Base-by-base conservation (phyloP, 176 grass and related monocot species). In the Themeda triandra region DNA sequence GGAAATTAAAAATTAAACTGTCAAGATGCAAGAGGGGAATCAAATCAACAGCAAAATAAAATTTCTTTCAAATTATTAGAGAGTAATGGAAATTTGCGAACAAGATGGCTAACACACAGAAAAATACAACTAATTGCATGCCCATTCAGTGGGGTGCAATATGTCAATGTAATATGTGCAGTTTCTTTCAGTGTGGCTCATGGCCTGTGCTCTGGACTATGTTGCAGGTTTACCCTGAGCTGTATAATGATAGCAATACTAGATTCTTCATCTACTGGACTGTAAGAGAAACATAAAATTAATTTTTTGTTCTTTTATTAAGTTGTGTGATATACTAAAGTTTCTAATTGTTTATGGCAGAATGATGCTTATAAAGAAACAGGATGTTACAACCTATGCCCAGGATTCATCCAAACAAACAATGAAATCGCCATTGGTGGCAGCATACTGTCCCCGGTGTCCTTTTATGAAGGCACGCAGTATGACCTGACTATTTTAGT, bases 231-330 rank as follows among this genome's bases (percentile, higher is more conserved):
- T 93, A 70, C 42, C 94, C 91, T 48, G 82, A 93, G 56, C 71
- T 97, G 8, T 93, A 97, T 66, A 91, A 91, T 19, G 89, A 93
- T 29, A 93, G 75, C 46, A 83, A 88, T 71, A 88, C 91, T 36
- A 93, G 91, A 27, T 79, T 97, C 14, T 97, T 97, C 70, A 97
- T 89, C 69, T 92, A 91, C 65, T 97, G 89, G 91, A 96, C 94
- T 65, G 94, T 93, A 90, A 93, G 87, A 89, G 72, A 63, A 73
- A 40, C 28, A 60, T 58, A 42, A 36, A 71, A 37, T 76, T 82
- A 32, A 0, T 25, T 3, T 35, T 46, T 76, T 49, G 0, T 2
- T 56, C 14, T 15, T 33, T 58, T 84, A 60, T 56, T 80, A 41
- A 51, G 24, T 30, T 78, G 8, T 71, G 18, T 10, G 6, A 59